Evolutionary conservation across 805 yeast species (phyloP), one percentile per base, ranked within the genome.

Genomic region (Jamesozyma jinghongensis): DNA sequence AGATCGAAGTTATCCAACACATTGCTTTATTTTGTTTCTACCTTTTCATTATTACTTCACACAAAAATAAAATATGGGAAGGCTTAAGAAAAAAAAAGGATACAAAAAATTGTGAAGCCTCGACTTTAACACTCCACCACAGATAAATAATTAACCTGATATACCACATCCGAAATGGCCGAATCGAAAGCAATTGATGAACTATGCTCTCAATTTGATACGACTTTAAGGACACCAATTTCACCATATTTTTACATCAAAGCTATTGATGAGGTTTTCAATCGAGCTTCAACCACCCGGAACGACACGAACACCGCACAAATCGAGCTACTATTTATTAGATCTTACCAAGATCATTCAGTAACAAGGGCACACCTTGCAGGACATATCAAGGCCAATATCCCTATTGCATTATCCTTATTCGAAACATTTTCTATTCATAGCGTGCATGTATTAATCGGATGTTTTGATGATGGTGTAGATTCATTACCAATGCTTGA

Each of bases 311-410:
- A 18, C 3, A 19, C 8, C 37, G 50, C 46, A 7, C 33, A 50
- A 12, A 38, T 48, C 3, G 61, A 54, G 37, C 45, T 45, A 20
- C 42, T 56, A 4, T 17, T 58, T 5, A 45, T 44, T 3, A 45
- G 62, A 32, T 46, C 61, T 3, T 57, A 50, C 28, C 59, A 56
- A 25, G 61, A 56, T 29, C 61, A 58, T 41, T 39, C 42, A 11
- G 54, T 46, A 14, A 49, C 61, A 3, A 46, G 53, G 20, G 37
- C 40, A 3, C 36, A 50, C 42, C 34, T 58, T 28, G 35, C 40
- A 5, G 31, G 32, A 7, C 32, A 43, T 12, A 46, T 58, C 10
- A 36, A 38, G 5, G 17, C 37, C 14, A 47, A 57, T 40, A 31
- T 50, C 14, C 12, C 46, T 2, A 40, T 36, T 28, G 44, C 60